Evolutionary conservation across 768 basidiomycete genomes (phyloP), one percentile per base, ranked within the genome.

Genomic region (Xerocomus potaroensis): DNA sequence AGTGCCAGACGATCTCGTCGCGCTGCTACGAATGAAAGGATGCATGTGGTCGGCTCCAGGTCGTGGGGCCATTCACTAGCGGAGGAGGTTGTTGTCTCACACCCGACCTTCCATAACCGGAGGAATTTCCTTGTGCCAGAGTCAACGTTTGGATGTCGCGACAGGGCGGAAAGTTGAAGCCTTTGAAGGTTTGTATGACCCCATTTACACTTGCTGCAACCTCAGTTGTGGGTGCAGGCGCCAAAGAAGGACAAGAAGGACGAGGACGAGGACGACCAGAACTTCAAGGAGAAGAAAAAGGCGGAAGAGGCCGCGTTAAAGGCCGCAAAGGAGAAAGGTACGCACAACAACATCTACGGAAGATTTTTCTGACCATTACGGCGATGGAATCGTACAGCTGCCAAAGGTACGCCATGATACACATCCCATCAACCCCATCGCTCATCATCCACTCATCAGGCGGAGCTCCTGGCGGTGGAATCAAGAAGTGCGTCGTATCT

Each of bases 161-260:
- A 71, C 83, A 87, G 73, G 87, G 85, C 51, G 90, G 89, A 62
- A 91, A 92, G 70, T 61, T 84, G 43, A 92, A 92, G 77, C 90
- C 90, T 43, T 69, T 91, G 55, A 91, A 91, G 87, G 89, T 50
- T 27, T 24, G 36, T 47, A 7, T n/a, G n/a, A 8, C 14, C 37
- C 23, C 32, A 34, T 16, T 42, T 47, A 24, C 41, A 31, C 22
- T 33, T 8, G 8, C 30, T 36, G 8, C 16, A 21, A 16, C n/a
- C 26, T 32, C 24, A 37, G 12, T 5, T 27, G 5, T n/a, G 44
- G 49, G 44, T 26, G 12, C 52, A 92, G 89, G 82, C 87, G 43
- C 76, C 90, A 33, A 92, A 91, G 81, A 91, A 91, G 65, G 82
- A 81, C 0, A 80, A 82, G 68, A 80, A 77, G 56, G 87, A 83